Conservation (phyloP, 768 basidiomycete species). For the Tulasnella sp. region DNA sequence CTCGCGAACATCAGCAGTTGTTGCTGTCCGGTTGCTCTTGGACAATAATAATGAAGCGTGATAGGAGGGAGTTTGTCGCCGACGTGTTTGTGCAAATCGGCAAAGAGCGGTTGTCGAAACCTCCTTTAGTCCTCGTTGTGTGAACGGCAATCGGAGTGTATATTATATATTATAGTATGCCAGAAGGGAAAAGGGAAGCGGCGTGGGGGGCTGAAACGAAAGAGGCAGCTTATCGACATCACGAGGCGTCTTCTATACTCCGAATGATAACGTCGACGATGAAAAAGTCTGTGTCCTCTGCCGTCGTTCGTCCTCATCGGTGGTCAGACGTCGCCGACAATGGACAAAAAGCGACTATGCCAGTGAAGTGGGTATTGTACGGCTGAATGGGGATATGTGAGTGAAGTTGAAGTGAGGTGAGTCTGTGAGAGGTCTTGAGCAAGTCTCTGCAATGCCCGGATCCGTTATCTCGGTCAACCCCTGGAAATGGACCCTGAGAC, state of each 20-base stretch:
- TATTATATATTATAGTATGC: too few relatives aligned
- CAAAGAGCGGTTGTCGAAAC: not conserved
- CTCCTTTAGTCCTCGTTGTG: too few relatives aligned
- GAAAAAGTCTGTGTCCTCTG: not conserved
- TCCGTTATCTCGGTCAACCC: not conserved
- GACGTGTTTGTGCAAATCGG: not conserved
- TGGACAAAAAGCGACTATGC: not conserved
- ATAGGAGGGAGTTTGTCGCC: not conserved
- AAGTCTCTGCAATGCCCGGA: slow-evolving; percentile 1
- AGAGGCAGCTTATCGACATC: not conserved
- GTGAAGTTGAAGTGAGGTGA: not conserved
- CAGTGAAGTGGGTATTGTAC: not conserved
- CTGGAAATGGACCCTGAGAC: not conserved
- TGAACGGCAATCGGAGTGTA: too few relatives aligned
- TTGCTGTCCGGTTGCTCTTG: not conserved
- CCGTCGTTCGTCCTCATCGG: not conserved
- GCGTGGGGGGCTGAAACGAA: not conserved
- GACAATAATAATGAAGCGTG: not conserved
- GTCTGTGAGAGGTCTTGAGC: not conserved
- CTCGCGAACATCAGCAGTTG: not conserved
- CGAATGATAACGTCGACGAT: not conserved
- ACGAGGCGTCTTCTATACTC: not conserved
- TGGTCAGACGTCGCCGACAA: not conserved
- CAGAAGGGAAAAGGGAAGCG: not conserved
- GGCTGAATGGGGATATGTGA: slow-evolving; percentile 2